Evolutionary conservation across 2,329 filamentous ascomycete species (phyloP).

Genomic region (Fusarium sp.): DNA sequence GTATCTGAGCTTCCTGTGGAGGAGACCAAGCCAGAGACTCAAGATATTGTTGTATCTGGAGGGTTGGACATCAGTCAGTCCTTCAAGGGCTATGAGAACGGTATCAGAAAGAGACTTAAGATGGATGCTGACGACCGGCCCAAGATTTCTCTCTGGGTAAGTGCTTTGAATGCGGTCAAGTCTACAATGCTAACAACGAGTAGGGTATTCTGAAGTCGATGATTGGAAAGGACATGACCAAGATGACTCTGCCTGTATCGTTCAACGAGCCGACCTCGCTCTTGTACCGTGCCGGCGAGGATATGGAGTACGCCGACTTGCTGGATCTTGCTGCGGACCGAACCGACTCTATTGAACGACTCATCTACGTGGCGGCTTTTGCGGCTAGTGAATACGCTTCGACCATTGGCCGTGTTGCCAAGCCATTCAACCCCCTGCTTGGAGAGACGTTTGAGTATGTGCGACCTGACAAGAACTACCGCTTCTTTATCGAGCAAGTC

Average conservation of each 20-base stretch:
- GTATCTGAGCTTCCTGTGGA: constrained; percentile 75
- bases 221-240: constrained; percentile 99
- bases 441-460: constrained; percentile 98
- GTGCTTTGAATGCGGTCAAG: constrained; percentile 46
- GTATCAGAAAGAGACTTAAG: constrained; percentile 81
- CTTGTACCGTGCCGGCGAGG: constrained; percentile 93
- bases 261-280: constrained; percentile 99
- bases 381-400: constrained; percentile 97
- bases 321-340: constrained; percentile 90
- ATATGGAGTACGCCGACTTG: constrained; percentile 97
- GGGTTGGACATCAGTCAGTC: constrained; percentile 77
- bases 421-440: constrained; percentile 96
- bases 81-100: constrained; percentile 93
- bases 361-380: constrained; percentile 95
- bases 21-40: constrained; percentile 56
- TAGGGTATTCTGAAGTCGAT: constrained; percentile 98
- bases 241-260: constrained; percentile 97
- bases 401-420: constrained; percentile 95
- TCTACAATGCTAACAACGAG: constrained; percentile 35
- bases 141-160: constrained; percentile 95
- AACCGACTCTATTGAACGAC: constrained; percentile 86
- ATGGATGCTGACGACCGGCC: constrained; percentile 93
- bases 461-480: constrained; percentile 94
- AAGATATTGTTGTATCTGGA: constrained; percentile 55
- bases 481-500: constrained; percentile 98